These are phyloP conservation scores for Haberlea rhodopensis DNA, from an alignment of 257 asterid genomes.

Conservation along the genomic window DNA sequence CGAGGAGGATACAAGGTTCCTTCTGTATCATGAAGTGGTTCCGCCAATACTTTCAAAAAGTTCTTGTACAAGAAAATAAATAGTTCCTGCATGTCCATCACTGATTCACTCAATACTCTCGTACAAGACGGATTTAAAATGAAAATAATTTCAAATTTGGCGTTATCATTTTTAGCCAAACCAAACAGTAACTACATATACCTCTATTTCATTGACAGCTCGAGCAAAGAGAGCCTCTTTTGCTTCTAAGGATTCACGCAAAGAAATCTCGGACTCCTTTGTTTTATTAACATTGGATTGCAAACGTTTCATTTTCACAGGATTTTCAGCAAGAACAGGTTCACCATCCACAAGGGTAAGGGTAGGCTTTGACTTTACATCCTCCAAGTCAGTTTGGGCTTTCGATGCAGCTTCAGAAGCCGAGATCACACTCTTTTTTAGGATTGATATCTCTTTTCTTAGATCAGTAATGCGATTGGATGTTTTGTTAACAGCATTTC, in stretches of 20 bases:
- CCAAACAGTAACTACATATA: slow-evolving; percentile 17
- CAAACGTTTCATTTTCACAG: slow-evolving; percentile 82
- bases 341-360: slow-evolving; percentile 88
- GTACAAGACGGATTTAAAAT: slow-evolving; percentile 10
- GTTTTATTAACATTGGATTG: slow-evolving; percentile 66
- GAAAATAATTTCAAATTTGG: neutral
- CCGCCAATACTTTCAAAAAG: slow-evolving; percentile 64
- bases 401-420: slow-evolving; percentile 68
- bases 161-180: neutral
- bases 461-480: slow-evolving; percentile 88
- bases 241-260: slow-evolving; percentile 76
- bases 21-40: slow-evolving; percentile 70
- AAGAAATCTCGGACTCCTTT: slow-evolving; percentile 62
- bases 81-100: slow-evolving; percentile 52
- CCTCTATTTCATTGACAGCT: slow-evolving; percentile 87
- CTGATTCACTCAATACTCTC: slow-evolving; percentile 19
- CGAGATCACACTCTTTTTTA: slow-evolving; percentile 53
- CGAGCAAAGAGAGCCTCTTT: slow-evolving; percentile 86
- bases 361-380: slow-evolving; percentile 68
- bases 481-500: slow-evolving; percentile 84
- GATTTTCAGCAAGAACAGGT: slow-evolving; percentile 91
- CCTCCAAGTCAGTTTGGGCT: slow-evolving; percentile 74
- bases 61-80: slow-evolving; percentile 69
- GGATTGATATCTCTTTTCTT: slow-evolving; percentile 72
- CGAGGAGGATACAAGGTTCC: slow-evolving; percentile 49